phyloP scores from a whole-genome alignment of 2,329 filamentous ascomycete species.

The Aureobasidium sp. region DNA sequence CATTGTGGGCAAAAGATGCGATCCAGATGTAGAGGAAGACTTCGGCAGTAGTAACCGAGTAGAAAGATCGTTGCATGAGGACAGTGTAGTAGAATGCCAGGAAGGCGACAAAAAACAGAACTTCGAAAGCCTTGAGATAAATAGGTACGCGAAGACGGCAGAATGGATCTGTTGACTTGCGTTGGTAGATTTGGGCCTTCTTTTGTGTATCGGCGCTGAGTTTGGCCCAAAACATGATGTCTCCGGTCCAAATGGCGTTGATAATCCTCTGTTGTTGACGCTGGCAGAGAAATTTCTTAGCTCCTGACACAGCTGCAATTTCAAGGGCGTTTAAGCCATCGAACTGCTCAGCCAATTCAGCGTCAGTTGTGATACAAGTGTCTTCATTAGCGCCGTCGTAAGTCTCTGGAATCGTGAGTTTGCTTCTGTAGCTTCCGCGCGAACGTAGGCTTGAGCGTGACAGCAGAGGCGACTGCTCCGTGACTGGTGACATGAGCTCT shows the following conservation, averaged over 20 bases:
- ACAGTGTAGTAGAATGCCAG: conserved; percentile 81
- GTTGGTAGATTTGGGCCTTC: conserved; percentile 68
- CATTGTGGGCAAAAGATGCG: conserved; percentile 79
- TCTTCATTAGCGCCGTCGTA: not conserved
- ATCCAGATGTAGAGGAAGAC: conserved; percentile 77
- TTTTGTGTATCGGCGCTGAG: conserved; percentile 68
- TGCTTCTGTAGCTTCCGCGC: conserved; percentile 7
- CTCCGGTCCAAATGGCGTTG: conserved; percentile 76
- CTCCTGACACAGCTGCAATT: conserved; percentile 72
- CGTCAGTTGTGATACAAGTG: not conserved
- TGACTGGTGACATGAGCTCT: not conserved
- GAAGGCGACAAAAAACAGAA: conserved; percentile 71
- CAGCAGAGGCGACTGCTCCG: conserved; percentile 2
- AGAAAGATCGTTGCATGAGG: conserved; percentile 59
- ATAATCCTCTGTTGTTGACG: conserved; percentile 75
- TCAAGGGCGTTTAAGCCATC: conserved; percentile 78
- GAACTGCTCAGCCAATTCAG: conserved; percentile 63
- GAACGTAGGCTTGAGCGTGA: conserved; percentile 4
- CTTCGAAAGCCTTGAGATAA: conserved; percentile 79
- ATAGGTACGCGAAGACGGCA: conserved; percentile 71
- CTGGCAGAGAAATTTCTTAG: conserved; percentile 79
- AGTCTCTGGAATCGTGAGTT: not conserved
- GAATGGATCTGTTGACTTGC: conserved; percentile 59
- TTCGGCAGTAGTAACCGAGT: conserved; percentile 61
- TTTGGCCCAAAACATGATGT: conserved; percentile 80